phyloP scores from a whole-genome alignment of 352 stramenopile genomes.

The Pythium coloratum region DNA sequence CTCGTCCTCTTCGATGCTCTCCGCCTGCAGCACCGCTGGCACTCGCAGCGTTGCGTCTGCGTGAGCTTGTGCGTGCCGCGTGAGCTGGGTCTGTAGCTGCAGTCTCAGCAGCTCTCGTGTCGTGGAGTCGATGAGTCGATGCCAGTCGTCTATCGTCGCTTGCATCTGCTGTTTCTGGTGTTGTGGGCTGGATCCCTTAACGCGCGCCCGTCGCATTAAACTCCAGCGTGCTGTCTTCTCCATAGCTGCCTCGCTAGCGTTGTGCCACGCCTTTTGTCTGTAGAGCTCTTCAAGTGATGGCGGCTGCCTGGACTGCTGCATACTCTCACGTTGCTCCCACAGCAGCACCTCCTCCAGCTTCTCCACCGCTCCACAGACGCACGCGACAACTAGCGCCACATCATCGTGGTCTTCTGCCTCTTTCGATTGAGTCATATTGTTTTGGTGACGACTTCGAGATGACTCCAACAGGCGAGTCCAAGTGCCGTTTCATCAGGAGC shows the following conservation, averaged over 20 bases:
- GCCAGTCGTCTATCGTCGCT: not conserved
- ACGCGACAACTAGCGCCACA: not conserved
- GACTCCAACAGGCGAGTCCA: not conserved
- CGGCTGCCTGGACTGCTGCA: not conserved
- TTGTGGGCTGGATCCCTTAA: not conserved
- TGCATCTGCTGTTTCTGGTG: not conserved
- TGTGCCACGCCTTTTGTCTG: not conserved
- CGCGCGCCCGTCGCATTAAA: not conserved
- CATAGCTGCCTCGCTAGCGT: not conserved
- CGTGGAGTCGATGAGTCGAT: not conserved
- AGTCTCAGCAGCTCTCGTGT: not conserved
- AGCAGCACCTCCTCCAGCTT: not conserved
- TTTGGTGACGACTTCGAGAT: not conserved
- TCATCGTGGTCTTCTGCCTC: not conserved
- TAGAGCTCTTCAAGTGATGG: not conserved
- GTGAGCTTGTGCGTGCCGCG: not conserved
- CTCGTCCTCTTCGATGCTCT: conserved; percentile 16
- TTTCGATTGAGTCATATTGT: not conserved
- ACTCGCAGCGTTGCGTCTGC: not conserved
- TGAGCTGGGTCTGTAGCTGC: not conserved
- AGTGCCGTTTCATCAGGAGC: not conserved
- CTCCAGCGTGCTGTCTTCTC: not conserved
- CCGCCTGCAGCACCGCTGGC: not conserved
- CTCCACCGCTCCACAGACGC: not conserved
- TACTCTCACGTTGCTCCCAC: not conserved